phyloP scores from a whole-genome alignment of 1,284 basidiomycete genomes.

The Fomes fomentarius region DNA sequence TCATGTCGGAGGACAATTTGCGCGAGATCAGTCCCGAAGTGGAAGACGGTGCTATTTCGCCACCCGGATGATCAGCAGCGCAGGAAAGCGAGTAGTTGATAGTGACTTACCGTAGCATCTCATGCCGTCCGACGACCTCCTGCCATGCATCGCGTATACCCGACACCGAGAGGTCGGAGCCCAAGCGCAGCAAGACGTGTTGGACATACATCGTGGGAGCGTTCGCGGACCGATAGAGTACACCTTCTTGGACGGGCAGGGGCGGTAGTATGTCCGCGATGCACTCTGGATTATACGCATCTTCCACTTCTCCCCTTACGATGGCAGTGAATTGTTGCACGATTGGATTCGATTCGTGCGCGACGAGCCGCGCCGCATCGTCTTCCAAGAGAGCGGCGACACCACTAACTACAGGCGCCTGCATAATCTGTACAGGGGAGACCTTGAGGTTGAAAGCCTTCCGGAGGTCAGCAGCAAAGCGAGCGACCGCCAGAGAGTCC shows the following conservation, averaged over 20 bases:
- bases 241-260: slow-evolving; percentile 53
- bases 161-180: slow-evolving; percentile 26
- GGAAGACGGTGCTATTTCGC: slow-evolving; percentile 47
- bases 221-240: slow-evolving; percentile 46
- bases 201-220: slow-evolving; percentile 48
- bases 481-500: slow-evolving; percentile 47
- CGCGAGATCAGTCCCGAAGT: slow-evolving; percentile 42
- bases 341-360: slow-evolving; percentile 9
- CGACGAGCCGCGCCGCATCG: neutral
- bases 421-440: slow-evolving; percentile 47
- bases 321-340: slow-evolving; percentile 32
- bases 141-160: slow-evolving; percentile 41
- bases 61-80: neutral
- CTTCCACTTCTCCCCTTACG: slow-evolving; percentile 34
- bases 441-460: slow-evolving; percentile 33
- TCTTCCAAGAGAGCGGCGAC: slow-evolving; percentile 34
- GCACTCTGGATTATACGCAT: slow-evolving; percentile 26
- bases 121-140: slow-evolving; percentile 35
- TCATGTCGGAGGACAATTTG: slow-evolving; percentile 43
- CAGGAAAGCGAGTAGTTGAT: neutral
- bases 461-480: slow-evolving; percentile 42
- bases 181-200: slow-evolving; percentile 43
- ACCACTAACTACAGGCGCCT: slow-evolving; percentile 37
- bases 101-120: slow-evolving; percentile 44
- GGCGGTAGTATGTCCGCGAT: slow-evolving; percentile 46